Evolutionary conservation across 2,329 filamentous ascomycete species (phyloP).

Genomic region (Colletotrichum caudatum): DNA sequence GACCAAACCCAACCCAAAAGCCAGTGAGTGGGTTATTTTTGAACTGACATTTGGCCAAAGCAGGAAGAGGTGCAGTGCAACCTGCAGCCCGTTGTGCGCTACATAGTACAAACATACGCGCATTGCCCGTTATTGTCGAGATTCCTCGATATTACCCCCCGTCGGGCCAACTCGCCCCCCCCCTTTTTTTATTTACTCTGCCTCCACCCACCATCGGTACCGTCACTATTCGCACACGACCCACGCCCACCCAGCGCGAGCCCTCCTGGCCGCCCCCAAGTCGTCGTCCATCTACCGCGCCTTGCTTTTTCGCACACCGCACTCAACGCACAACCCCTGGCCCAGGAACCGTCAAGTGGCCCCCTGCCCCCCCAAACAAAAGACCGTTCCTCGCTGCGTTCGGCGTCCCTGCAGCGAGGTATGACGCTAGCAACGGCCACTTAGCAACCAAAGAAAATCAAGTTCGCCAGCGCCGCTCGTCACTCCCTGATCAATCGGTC

Average conservation of each 20-base stretch:
- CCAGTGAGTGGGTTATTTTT: not conserved
- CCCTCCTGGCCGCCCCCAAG: conserved; percentile 27
- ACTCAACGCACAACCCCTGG: conserved; percentile 25
- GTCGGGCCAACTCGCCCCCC: conserved; percentile 23
- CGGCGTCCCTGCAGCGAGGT: conserved; percentile 37
- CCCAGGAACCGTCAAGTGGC: conserved; percentile 33
- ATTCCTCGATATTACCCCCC: conserved; percentile 21
- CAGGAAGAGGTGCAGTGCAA: not conserved
- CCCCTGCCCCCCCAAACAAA: not conserved
- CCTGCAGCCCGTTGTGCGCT: conserved; percentile 1
- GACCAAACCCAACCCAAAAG: conserved; percentile 8
- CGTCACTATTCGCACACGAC: conserved; percentile 9
- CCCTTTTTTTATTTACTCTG: conserved; percentile 15
- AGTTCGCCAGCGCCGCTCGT: conserved; percentile 30
- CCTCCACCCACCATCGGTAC: conserved; percentile 22
- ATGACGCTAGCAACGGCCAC: conserved; percentile 39
- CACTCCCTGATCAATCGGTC: conserved; percentile 19
- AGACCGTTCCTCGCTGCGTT: conserved; percentile 23
- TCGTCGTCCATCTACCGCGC: conserved; percentile 16
- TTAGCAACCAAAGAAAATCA: conserved; percentile 35
- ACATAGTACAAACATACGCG: conserved; percentile 24
- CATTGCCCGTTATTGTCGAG: conserved; percentile 33
- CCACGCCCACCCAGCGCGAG: conserved; percentile 14
- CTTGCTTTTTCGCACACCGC: conserved; percentile 11
- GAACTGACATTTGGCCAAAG: conserved; percentile 8